These are phyloP conservation scores for Yamadazyma taylorii DNA, from an alignment of 1,139 yeast genomes.

Conservation along the genomic window DNA sequence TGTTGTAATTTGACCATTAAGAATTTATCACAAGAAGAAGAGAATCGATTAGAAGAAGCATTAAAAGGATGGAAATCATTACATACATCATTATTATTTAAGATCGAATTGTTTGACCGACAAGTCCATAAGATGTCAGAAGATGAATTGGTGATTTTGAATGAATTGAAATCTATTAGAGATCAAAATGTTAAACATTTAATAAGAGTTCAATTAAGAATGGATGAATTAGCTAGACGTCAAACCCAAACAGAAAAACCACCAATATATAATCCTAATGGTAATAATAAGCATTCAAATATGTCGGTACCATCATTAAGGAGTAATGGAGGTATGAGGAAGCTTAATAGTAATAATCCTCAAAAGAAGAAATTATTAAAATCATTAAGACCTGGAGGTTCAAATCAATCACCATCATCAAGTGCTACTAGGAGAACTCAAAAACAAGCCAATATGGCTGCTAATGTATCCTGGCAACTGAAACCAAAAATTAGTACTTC, in stretches of 20 bases:
- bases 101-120: conserved; percentile 56
- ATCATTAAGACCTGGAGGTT: conserved; percentile 30
- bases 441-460: conserved; percentile 44
- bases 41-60: conserved; percentile 52
- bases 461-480: conserved; percentile 39
- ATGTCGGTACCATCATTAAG: conserved; percentile 33
- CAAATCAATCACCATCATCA: conserved; percentile 3
- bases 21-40: conserved; percentile 59
- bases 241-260: conserved; percentile 16
- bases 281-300: conserved; percentile 7
- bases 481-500: conserved; percentile 8
- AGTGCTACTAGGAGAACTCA: conserved; percentile 12
- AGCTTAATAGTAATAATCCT: conserved; percentile 6
- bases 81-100: conserved; percentile 58
- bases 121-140: conserved; percentile 30
- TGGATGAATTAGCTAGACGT: conserved; percentile 38
- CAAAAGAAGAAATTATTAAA: conserved; percentile 28
- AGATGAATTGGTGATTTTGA: conserved; percentile 45
- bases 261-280: conserved; percentile 7
- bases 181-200: conserved; percentile 53
- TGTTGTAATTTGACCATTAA: conserved; percentile 58
- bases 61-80: conserved; percentile 71
- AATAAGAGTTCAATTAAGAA: conserved; percentile 42
- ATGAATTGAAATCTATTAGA: conserved; percentile 48
- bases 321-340: conserved; percentile 13